phyloP scores from a whole-genome alignment of 805 yeast species.

The Candida nonsorbophila region DNA sequence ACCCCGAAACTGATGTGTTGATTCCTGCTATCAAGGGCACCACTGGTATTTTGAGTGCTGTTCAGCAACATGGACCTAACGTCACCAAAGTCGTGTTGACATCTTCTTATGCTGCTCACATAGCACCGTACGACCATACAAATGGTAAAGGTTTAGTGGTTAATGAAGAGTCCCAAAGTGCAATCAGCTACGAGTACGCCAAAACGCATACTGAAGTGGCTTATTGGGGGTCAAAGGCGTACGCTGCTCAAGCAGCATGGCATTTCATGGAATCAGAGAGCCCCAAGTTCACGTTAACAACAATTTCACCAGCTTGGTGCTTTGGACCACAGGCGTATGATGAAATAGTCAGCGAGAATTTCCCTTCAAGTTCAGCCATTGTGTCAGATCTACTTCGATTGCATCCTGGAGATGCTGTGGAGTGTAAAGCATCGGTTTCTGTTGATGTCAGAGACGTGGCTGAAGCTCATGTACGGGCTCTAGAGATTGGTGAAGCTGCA shows the following conservation, averaged over 20 bases:
- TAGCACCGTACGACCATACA: constrained; percentile 11
- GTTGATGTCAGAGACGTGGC: constrained; percentile 66
- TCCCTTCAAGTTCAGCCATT: constrained; percentile 1
- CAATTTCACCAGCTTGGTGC: constrained; percentile 6
- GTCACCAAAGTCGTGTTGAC: constrained; percentile 47
- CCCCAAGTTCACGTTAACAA: constrained; percentile 7
- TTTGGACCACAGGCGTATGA: constrained; percentile 17
- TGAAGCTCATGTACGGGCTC: constrained; percentile 46
- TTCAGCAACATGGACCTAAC: constrained; percentile 30
- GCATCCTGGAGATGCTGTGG: no score
- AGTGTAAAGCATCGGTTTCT: constrained; percentile 18
- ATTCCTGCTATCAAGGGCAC: constrained; percentile 26
- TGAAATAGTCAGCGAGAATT: constrained; percentile 11
- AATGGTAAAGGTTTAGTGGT: constrained; percentile 1
- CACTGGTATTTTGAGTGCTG: constrained; percentile 39
- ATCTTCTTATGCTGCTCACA: constrained; percentile 33
- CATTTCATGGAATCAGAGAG: constrained; percentile 15
- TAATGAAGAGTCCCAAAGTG: constrained; percentile 3
- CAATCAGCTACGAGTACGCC: constrained; percentile 12
- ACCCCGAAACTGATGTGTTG: constrained; percentile 14
- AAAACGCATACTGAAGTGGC: constrained; percentile 11
- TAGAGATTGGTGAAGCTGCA: constrained; percentile 28
- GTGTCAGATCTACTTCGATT: neutral
- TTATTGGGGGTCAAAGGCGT: constrained; percentile 38
- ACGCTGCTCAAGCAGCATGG: constrained; percentile 57